Percentiles rank a stretch among this genome's conserved stretches.
Evolutionary conservation across 1,284 basidiomycete genomes (phyloP).

Genomic region (Pseudozyma pruni): DNA sequence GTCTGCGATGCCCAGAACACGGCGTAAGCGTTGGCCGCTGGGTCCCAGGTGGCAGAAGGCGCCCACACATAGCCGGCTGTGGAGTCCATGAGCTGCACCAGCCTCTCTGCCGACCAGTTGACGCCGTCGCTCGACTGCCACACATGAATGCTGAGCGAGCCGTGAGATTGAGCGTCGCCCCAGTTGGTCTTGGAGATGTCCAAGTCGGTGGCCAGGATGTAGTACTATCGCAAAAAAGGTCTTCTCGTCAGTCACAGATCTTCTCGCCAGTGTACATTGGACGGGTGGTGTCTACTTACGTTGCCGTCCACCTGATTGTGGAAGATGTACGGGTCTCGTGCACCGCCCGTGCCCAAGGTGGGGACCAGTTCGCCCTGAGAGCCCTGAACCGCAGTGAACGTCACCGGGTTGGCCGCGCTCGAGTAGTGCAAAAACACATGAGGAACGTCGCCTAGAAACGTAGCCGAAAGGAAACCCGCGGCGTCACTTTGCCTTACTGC

Average conservation of each 20-base stretch:
- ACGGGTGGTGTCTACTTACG: constrained; percentile 3
- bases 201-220: constrained; percentile 26
- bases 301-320: constrained; percentile 19
- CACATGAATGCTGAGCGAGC: constrained; percentile 25
- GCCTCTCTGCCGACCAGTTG: constrained; percentile 18
- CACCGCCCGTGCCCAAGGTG: constrained; percentile 16
- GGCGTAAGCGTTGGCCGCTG: constrained; percentile 23
- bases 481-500: constrained; percentile 2
- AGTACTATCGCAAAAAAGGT: constrained; percentile 9
- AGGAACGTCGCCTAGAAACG: constrained; percentile 19
- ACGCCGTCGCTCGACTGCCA: constrained; percentile 30
- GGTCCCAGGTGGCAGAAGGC: constrained; percentile 27
- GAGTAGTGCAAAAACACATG: constrained; percentile 32
- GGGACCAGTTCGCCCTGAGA: constrained; percentile 21
- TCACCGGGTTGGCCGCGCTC: constrained; percentile 13
- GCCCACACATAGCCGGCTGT: constrained; percentile 33
- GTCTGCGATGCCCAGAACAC: constrained; percentile 31
- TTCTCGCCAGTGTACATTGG: background rate
- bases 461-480: constrained; percentile 20
- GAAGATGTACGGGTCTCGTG: constrained; percentile 26
- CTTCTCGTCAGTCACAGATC: constrained; percentile 5
- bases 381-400: constrained; percentile 19
- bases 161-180: constrained; percentile 31
- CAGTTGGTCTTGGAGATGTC: constrained; percentile 35
- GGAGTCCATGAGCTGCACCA: constrained; percentile 16